phyloP scores from a whole-genome alignment of 805 yeast species.

The Wickerhamomyces rabaulensis region DNA sequence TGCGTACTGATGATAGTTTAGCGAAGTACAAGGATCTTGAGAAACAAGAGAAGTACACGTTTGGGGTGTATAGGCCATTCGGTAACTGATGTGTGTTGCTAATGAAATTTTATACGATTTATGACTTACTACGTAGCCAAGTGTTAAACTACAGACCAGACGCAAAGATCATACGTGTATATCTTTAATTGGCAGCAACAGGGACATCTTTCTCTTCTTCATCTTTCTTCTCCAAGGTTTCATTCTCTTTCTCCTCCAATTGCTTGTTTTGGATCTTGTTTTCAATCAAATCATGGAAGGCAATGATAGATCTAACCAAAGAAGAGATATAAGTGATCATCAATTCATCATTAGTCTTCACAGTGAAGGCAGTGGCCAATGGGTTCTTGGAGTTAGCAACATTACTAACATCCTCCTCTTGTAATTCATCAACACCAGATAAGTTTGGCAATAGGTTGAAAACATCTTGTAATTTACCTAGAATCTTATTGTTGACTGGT shows the following conservation, averaged over 20 bases:
- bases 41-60: no score
- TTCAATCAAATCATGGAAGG: slow-evolving; percentile 94
- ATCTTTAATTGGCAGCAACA: not conserved
- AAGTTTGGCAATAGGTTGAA: slow-evolving; percentile 90
- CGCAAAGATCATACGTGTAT: not conserved
- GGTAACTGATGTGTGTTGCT: no score
- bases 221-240: not conserved
- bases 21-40: no score
- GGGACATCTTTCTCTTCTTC: slow-evolving; percentile 3
- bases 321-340: slow-evolving; percentile 91
- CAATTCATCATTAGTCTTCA: slow-evolving; percentile 92
- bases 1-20: no score
- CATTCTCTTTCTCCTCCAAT: slow-evolving; percentile 26
- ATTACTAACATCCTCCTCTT: slow-evolving; percentile 21
- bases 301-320: slow-evolving; percentile 87
- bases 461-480: slow-evolving; percentile 91
- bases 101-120: no score
- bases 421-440: slow-evolving; percentile 31
- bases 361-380: slow-evolving; percentile 75
- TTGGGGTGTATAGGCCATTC: no score
- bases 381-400: slow-evolving; percentile 37
- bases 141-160: not conserved
- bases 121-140: no score
- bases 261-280: slow-evolving; percentile 84
- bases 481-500: slow-evolving; percentile 84